Evolutionary conservation across 2,329 filamentous ascomycete species (phyloP).

Genomic region (Venturia asperata): DNA sequence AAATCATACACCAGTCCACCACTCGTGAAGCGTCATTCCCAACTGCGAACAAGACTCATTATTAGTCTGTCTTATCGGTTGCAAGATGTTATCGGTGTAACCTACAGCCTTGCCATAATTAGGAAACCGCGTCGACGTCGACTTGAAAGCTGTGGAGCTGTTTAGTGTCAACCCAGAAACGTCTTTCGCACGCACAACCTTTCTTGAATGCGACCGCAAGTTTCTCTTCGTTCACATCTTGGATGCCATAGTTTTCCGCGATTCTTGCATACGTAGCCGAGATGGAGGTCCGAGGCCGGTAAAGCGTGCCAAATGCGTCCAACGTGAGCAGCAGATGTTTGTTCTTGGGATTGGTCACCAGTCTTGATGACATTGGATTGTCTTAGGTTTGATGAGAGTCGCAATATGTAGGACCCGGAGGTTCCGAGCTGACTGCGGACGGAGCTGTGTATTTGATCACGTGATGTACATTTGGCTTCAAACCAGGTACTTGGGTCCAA

Average conservation of each 20-base stretch:
- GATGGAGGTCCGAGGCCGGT: conserved; percentile 46
- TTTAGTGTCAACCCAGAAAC: neutral
- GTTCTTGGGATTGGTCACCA: neutral
- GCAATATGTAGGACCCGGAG: no score
- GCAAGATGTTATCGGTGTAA: neutral
- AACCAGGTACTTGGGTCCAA: no score
- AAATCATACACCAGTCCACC: neutral
- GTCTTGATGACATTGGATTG: conserved; percentile 2
- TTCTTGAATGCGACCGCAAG: conserved; percentile 35
- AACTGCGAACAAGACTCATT: neutral
- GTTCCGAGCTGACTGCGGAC: no score
- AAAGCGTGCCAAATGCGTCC: conserved; percentile 60
- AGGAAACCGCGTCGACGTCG: conserved; percentile 42
- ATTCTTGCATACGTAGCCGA: conserved; percentile 48
- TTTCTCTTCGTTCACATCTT: conserved; percentile 36
- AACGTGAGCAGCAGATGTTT: conserved; percentile 48
- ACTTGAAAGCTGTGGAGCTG: conserved; percentile 39
- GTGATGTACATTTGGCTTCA: neutral
- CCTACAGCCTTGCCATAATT: conserved; percentile 52
- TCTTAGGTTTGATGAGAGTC: no score
- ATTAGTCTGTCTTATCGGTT: neutral
- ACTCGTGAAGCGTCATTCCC: neutral
- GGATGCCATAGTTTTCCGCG: conserved; percentile 46
- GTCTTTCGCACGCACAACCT: conserved; percentile 26
- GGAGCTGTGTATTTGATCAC: neutral